Conservation (phyloP, 2,329 filamentous ascomycete species). For the Rhinocladiella similis region DNA sequence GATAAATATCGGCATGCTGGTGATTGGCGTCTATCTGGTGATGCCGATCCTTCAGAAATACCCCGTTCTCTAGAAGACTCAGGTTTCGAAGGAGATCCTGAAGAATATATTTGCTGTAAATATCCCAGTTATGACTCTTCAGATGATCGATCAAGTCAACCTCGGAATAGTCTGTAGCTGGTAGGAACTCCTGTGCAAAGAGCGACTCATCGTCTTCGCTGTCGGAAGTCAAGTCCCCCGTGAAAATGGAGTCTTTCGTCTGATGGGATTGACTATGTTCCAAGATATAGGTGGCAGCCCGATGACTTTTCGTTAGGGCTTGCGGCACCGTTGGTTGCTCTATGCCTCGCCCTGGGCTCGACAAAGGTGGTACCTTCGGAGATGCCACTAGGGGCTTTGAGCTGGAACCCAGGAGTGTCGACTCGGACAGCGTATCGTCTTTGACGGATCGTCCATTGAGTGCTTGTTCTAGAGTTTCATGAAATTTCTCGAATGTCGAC, state of each 20-base stretch:
- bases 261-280: constrained; percentile 15
- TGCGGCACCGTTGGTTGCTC: constrained; percentile 3
- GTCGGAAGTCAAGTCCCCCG: constrained; percentile 37
- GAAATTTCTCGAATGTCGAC: constrained; percentile 26
- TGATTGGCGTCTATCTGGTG: constrained; percentile 45
- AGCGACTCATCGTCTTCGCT: constrained; percentile 40
- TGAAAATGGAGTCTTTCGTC: constrained; percentile 26
- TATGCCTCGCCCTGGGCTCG: not conserved
- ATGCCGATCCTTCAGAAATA: constrained; percentile 43
- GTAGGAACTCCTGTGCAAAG: constrained; percentile 43
- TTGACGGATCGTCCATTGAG: constrained; percentile 14
- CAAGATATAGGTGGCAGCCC: constrained; percentile 10
- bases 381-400: constrained; percentile 5
- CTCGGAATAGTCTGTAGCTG: constrained; percentile 42
- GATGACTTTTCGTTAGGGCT: constrained; percentile 6
- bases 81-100: constrained; percentile 45
- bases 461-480: constrained; percentile 27
- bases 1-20: constrained; percentile 59
- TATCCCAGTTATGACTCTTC: constrained; percentile 44
- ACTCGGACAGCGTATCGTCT: not conserved
- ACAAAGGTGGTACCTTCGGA: not conserved
- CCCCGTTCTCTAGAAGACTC: constrained; percentile 34
- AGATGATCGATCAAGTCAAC: constrained; percentile 48
- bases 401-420: constrained; percentile 6
- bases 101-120: constrained; percentile 43